These are phyloP conservation scores for Rosa persica DNA, from an alignment of 306 rosid genomes.

Conservation along the genomic window DNA sequence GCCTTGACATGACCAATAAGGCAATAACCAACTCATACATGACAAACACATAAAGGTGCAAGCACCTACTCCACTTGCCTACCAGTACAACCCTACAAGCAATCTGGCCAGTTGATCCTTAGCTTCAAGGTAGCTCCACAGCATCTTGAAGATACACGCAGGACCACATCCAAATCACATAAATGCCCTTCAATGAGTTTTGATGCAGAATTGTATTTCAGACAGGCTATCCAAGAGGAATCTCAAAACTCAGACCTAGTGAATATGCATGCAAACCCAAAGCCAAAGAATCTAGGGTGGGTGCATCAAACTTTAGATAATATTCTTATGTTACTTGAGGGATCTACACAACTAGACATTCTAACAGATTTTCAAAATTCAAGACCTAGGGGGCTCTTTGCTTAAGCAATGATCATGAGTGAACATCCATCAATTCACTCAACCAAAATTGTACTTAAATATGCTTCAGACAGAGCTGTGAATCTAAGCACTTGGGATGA, in stretches of 20 bases:
- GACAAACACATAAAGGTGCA: neutral
- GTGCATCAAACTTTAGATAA: neutral
- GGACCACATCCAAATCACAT: neutral
- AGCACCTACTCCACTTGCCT: neutral
- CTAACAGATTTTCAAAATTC: neutral
- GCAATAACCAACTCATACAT: neutral
- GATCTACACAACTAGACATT: neutral
- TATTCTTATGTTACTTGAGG: neutral
- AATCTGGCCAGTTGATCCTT: neutral
- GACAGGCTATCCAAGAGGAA: conserved; percentile 4
- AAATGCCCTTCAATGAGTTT: neutral
- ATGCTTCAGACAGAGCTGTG: neutral
- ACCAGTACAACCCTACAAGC: neutral
- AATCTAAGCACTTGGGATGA: neutral
- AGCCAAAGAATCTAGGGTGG: neutral
- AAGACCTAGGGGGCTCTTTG: neutral
- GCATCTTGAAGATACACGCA: neutral
- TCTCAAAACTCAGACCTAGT: conserved; percentile 1
- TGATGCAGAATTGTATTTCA: neutral
- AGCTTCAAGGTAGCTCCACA: neutral
- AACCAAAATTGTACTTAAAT: neutral
- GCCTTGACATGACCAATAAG: neutral
- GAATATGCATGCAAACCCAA: neutral
- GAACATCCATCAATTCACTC: neutral
- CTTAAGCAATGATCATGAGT: neutral